A percentile compares a stretch with the other conserved stretches of the same genome.
Conservation (phyloP, 202 grass and related monocot genomes). For the Tripidium arundinaceum region DNA sequence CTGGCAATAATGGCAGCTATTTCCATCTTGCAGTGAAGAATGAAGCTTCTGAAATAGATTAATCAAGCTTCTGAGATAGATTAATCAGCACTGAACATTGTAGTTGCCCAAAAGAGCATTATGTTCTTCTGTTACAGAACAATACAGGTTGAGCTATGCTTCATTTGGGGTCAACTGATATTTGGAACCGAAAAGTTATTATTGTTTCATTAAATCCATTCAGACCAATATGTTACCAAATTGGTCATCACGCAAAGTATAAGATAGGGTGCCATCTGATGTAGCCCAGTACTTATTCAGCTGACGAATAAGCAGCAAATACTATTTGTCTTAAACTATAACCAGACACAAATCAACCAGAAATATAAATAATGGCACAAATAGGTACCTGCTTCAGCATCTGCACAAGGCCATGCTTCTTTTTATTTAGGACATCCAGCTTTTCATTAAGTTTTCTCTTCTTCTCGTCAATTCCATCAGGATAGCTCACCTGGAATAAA, state of each 20-base stretch:
- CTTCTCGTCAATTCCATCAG: slow-evolving; percentile 47
- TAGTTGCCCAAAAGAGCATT: too few relatives aligned
- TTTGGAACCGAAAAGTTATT: neutral
- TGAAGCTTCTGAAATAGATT: too few relatives aligned
- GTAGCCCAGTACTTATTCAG: neutral
- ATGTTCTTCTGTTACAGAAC: neutral
- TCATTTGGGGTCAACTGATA: neutral
- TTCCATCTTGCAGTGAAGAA: too few relatives aligned
- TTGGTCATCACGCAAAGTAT: neutral
- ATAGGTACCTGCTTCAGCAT: slow-evolving; percentile 93
- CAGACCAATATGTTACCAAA: neutral
- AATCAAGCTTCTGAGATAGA: too few relatives aligned
- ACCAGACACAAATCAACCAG: neutral
- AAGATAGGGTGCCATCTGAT: neutral
- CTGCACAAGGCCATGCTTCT: slow-evolving; percentile 96
- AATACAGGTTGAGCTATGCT: neutral
- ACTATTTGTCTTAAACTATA: neutral
- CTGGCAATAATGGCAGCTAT: too few relatives aligned
- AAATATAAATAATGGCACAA: slow-evolving; percentile 21
- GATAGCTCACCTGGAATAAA: slow-evolving; percentile 22
- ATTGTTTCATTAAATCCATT: neutral
- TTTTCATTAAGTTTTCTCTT: slow-evolving; percentile 72
- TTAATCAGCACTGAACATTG: too few relatives aligned
- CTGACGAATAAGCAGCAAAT: neutral
- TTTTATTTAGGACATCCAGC: slow-evolving; percentile 69